phyloP scores from a whole-genome alignment of 805 yeast genomes.

The Nakazawaea wickerhamii region DNA sequence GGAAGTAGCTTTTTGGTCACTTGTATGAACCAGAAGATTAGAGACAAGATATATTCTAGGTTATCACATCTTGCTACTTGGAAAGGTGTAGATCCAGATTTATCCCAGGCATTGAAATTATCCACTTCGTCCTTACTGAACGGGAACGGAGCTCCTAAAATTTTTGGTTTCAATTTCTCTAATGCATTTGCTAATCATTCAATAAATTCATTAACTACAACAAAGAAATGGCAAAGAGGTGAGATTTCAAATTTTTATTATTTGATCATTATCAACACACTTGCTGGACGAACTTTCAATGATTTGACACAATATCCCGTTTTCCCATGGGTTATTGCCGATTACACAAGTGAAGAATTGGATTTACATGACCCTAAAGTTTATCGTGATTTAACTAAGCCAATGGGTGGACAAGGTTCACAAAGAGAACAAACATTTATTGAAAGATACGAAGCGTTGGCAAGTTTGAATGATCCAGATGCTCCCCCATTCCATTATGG shows the following conservation, averaged over 20 bases:
- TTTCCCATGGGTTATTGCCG: constrained; percentile 88
- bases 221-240: constrained; percentile 71
- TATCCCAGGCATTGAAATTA: constrained; percentile 47
- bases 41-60: constrained; percentile 52
- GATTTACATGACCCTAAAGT: constrained; percentile 57
- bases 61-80: constrained; percentile 45
- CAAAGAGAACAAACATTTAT: constrained; percentile 56
- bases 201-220: constrained; percentile 38
- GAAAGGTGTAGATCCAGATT: constrained; percentile 47
- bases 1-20: constrained; percentile 70
- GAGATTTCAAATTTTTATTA: constrained; percentile 80
- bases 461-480: constrained; percentile 48
- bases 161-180: constrained; percentile 24
- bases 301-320: constrained; percentile 89
- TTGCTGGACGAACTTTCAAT: constrained; percentile 86
- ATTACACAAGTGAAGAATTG: constrained; percentile 65
- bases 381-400: constrained; percentile 74
- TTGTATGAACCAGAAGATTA: constrained; percentile 41
- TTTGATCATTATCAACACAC: constrained; percentile 69
- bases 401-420: constrained; percentile 83
- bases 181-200: constrained; percentile 34
- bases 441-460: constrained; percentile 69
- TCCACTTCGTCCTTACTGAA: constrained; percentile 27
- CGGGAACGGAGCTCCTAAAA: constrained; percentile 7
- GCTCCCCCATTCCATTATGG: constrained; percentile 88